phyloP scores from a whole-genome alignment of 169 alveolate genomes.

The Babesia ovis region DNA sequence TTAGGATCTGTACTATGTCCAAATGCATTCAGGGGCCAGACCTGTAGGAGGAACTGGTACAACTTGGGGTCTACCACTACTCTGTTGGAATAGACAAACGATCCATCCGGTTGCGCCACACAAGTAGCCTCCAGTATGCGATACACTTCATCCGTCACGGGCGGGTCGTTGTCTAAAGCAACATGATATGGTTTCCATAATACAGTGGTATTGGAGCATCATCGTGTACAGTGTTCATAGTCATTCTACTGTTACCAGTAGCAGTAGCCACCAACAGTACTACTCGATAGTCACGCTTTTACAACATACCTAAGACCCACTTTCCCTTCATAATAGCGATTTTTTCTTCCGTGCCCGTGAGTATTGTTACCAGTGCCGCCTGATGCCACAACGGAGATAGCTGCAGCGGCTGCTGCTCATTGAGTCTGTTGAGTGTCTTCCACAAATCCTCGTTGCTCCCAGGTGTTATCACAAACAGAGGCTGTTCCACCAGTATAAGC shows the following conservation, averaged over 20 bases:
- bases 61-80: slow-evolving; percentile 69
- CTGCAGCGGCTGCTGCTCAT: slow-evolving; percentile 64
- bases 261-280: no score
- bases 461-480: slow-evolving; percentile 79
- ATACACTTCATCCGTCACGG: slow-evolving; percentile 69
- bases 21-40: slow-evolving; percentile 84
- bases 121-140: slow-evolving; percentile 73
- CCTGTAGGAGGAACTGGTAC: slow-evolving; percentile 76
- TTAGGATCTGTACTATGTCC: slow-evolving; percentile 81
- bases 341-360: slow-evolving; percentile 45
- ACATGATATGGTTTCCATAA: no score
- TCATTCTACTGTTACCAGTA: no score
- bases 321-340: slow-evolving; percentile 31
- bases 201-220: no score
- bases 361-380: slow-evolving; percentile 80
- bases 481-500: slow-evolving; percentile 78
- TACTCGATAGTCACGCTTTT: no score
- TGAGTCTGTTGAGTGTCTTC: slow-evolving; percentile 57
- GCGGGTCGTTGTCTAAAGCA: slow-evolving; percentile 77
- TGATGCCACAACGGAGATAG: slow-evolving; percentile 84
- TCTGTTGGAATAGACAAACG: slow-evolving; percentile 51
- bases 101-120: slow-evolving; percentile 48
- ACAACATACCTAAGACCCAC: slow-evolving; percentile 61
- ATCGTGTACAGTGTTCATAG: no score
- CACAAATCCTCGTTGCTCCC: slow-evolving; percentile 71